phyloP scores from a whole-genome alignment of 169 alveolate genomes.

The Plasmodium ovale region DNA sequence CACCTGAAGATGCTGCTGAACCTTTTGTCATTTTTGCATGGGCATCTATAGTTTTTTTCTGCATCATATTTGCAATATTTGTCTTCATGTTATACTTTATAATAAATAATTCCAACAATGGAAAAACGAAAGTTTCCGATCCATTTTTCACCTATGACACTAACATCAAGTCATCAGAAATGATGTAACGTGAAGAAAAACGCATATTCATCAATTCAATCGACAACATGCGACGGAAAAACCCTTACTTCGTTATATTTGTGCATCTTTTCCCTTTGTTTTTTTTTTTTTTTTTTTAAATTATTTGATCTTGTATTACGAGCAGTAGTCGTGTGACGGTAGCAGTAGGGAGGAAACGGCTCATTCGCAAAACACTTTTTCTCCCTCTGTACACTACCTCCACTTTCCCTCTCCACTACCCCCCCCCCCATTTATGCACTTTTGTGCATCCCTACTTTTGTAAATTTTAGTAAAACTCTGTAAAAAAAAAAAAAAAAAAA shows the following conservation, averaged over 20 bases:
- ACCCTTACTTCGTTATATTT: too few species aligned
- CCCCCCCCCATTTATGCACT: too few species aligned
- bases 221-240: background rate
- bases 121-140: constrained; percentile 1
- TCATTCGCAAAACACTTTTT: too few species aligned
- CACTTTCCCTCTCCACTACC: background rate
- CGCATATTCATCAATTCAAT: background rate
- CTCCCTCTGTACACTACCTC: background rate
- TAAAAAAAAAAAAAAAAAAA: too few species aligned
- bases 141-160: constrained; percentile 48
- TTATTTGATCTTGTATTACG: too few species aligned
- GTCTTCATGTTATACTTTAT: constrained; percentile 23
- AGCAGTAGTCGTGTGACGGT: too few species aligned
- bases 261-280: too few species aligned
- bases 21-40: constrained; percentile 45
- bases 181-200: background rate
- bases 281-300: too few species aligned
- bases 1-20: constrained; percentile 31
- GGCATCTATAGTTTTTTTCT: constrained; percentile 55
- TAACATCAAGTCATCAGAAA: constrained; percentile 10
- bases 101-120: background rate
- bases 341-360: too few species aligned
- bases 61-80: constrained; percentile 28
- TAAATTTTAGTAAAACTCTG: background rate
- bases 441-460: background rate